These are phyloP conservation scores for Trichoderma gracile DNA, from an alignment of 2,329 filamentous ascomycete species.

Conservation along the genomic window DNA sequence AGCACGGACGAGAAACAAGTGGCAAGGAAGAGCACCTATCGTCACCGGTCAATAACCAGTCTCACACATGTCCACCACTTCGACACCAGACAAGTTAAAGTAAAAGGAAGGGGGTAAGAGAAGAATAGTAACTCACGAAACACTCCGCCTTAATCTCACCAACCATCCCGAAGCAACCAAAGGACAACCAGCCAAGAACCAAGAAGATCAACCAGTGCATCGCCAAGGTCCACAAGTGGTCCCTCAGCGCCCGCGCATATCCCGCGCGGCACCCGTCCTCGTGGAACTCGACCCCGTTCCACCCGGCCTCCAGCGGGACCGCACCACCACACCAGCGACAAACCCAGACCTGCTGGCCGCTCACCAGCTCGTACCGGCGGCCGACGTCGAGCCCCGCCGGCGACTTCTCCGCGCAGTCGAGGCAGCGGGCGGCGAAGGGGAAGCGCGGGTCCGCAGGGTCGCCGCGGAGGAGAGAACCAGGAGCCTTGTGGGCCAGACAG, in stretches of 20 bases:
- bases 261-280: slow-evolving; percentile 32
- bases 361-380: slow-evolving; percentile 41
- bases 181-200: no score
- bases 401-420: slow-evolving; percentile 41
- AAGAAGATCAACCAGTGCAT: slow-evolving; percentile 38
- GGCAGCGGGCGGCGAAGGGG: slow-evolving; percentile 44
- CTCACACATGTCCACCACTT: no score
- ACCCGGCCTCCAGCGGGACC: no score
- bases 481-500: slow-evolving; percentile 42
- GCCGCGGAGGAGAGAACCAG: slow-evolving; percentile 39
- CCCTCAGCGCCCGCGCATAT: slow-evolving; percentile 42
- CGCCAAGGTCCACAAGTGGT: slow-evolving; percentile 43
- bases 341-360: slow-evolving; percentile 39
- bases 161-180: no score
- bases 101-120: no score
- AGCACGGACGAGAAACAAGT: no score
- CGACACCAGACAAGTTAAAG: no score
- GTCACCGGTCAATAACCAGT: no score
- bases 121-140: no score
- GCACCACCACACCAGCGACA: slow-evolving; percentile 50
- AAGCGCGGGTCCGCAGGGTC: slow-evolving; percentile 36
- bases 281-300: slow-evolving; percentile 45
- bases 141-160: no score
- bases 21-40: no score
- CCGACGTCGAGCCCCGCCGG: slow-evolving; percentile 42